phyloP scores from a whole-genome alignment of 768 basidiomycete genomes.

The Collybia nuda region DNA sequence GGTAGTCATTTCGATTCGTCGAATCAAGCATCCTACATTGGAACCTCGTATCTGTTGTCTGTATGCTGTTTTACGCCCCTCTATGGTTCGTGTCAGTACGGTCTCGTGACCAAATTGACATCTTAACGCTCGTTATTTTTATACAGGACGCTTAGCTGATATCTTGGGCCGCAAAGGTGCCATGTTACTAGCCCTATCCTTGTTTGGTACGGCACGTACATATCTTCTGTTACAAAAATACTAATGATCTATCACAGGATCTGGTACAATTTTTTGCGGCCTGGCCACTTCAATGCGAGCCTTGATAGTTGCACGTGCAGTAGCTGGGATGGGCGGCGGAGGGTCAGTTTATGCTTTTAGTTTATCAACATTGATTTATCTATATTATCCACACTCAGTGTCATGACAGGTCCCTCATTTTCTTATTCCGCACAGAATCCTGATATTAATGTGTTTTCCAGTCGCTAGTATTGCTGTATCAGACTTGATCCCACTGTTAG shows the following conservation, averaged over 20 bases:
- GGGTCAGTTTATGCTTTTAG: slow-evolving; percentile 52
- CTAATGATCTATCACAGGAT: slow-evolving; percentile 40
- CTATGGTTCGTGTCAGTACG: slow-evolving; percentile 54
- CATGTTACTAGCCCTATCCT: slow-evolving; percentile 77
- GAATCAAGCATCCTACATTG: slow-evolving; percentile 83
- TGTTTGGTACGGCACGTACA: slow-evolving; percentile 63
- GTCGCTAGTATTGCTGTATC: slow-evolving; percentile 83
- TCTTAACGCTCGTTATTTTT: slow-evolving; percentile 18
- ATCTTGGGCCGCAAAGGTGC: slow-evolving; percentile 85
- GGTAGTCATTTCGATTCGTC: slow-evolving; percentile 83
- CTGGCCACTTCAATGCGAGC: slow-evolving; percentile 83
- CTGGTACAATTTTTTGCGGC: slow-evolving; percentile 85
- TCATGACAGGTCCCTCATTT: slow-evolving; percentile 71
- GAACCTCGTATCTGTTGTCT: slow-evolving; percentile 83
- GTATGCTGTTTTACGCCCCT: slow-evolving; percentile 91
- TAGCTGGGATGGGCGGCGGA: slow-evolving; percentile 93
- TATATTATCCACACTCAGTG: slow-evolving; percentile 40
- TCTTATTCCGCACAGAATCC: slow-evolving; percentile 12
- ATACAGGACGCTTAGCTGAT: slow-evolving; percentile 76
- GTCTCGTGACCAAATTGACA: slow-evolving; percentile 4
- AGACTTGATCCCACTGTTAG: slow-evolving; percentile 87
- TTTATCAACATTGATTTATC: slow-evolving; percentile 17
- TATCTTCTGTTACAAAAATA: not conserved
- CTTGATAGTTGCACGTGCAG: slow-evolving; percentile 76
- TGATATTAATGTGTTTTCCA: slow-evolving; percentile 32